These are phyloP conservation scores for Metschnikowia gelsemii DNA, from an alignment of 805 yeast species.

Conservation along the genomic window DNA sequence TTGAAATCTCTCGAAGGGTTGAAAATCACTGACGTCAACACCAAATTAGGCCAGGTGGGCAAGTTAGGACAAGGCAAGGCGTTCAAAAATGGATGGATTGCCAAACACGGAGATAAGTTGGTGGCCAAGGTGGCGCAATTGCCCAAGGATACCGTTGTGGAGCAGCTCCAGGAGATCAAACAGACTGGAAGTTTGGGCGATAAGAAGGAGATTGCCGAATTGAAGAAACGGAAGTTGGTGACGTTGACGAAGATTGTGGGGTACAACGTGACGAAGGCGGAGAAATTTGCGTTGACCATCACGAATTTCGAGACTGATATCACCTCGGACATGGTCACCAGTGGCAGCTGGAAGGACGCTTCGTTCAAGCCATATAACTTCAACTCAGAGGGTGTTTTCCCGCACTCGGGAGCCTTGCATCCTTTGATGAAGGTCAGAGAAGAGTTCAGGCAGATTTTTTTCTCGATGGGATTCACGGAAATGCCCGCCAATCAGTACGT, in stretches of 20 bases:
- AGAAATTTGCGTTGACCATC: conserved; percentile 78
- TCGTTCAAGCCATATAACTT: conserved; percentile 94
- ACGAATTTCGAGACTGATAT: conserved; percentile 86
- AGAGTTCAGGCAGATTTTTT: conserved; percentile 96
- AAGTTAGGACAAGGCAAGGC: conserved; percentile 96
- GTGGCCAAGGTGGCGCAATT: conserved; percentile 55
- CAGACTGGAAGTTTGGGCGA: conserved; percentile 56
- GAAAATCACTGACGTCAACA: conserved; percentile 70
- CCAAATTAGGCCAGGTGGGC: conserved; percentile 79
- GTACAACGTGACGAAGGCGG: conserved; percentile 74
- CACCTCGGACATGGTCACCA: conserved; percentile 86
- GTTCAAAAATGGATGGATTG: conserved; percentile 95
- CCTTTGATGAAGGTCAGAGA: conserved; percentile 96
- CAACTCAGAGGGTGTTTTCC: conserved; percentile 87
- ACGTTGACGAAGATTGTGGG: conserved; percentile 69
- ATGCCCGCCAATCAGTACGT: conserved; percentile 99
- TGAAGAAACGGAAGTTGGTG: conserved; percentile 91
- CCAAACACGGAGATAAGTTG: conserved; percentile 80
- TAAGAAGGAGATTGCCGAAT: conserved; percentile 70
- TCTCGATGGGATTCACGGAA: conserved; percentile 96
- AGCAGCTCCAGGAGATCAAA: conserved; percentile 57
- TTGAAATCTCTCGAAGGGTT: conserved; percentile 73
- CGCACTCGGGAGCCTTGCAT: conserved; percentile 90
- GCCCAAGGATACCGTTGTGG: conserved; percentile 68
- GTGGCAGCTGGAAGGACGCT: conserved; percentile 78